Evolutionary conservation across 306 rosid genomes (phyloP).

Genomic region (Dalbergia cultrata): DNA sequence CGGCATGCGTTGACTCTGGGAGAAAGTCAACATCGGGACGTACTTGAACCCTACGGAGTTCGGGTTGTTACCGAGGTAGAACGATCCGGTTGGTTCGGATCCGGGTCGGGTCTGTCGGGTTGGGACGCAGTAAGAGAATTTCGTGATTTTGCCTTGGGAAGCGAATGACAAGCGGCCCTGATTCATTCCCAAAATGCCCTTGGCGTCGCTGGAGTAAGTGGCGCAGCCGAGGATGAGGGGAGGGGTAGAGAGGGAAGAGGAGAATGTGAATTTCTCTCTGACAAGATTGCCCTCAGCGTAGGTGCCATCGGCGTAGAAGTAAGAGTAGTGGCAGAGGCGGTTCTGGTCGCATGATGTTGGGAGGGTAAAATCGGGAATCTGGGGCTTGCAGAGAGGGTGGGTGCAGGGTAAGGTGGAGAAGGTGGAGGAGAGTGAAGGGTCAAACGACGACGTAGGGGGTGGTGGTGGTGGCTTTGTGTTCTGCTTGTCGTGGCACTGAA

Average conservation of each 20-base stretch:
- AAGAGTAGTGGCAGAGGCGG: conserved; percentile 93
- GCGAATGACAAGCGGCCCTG: conserved; percentile 78
- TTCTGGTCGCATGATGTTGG: conserved; percentile 92
- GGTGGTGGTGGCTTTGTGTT: conserved; percentile 13
- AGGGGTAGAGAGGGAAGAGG: conserved; percentile 72
- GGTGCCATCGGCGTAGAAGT: conserved; percentile 95
- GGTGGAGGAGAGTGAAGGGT: conserved; percentile 90
- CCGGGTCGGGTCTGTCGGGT: conserved; percentile 51
- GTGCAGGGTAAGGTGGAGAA: conserved; percentile 85
- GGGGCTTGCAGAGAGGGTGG: conserved; percentile 83
- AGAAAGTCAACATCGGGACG: conserved; percentile 56
- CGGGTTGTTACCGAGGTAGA: conserved; percentile 82
- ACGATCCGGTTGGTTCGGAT: conserved; percentile 61
- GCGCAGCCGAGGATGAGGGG: conserved; percentile 89
- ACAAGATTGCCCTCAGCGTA: conserved; percentile 94
- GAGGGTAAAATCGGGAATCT: conserved; percentile 93
- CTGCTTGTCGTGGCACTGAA: conserved; percentile 64
- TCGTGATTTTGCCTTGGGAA: conserved; percentile 72
- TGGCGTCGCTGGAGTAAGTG: conserved; percentile 66
- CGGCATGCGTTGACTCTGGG: conserved; percentile 73
- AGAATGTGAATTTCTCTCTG: conserved; percentile 73
- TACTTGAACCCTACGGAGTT: conserved; percentile 56
- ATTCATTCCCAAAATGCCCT: conserved; percentile 95
- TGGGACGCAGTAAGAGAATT: conserved; percentile 90
- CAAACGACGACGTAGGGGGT: conserved; percentile 63